phyloP scores from a whole-genome alignment of 2,329 filamentous ascomycete genomes.

The Leptosphaerulina australis region DNA sequence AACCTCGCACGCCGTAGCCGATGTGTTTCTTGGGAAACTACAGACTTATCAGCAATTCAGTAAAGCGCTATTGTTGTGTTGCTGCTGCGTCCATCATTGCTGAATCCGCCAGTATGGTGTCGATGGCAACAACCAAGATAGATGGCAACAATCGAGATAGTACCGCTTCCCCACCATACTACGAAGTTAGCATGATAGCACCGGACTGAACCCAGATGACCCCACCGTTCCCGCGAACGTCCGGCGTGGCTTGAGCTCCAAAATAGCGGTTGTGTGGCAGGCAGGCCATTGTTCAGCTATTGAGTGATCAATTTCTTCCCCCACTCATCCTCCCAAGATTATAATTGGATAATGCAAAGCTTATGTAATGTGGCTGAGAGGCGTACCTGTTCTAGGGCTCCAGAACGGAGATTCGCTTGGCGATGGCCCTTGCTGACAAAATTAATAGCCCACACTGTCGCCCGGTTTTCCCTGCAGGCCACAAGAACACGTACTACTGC shows the following conservation, averaged over 20 bases:
- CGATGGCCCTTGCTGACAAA: not conserved
- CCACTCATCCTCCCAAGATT: not conserved
- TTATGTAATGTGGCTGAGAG: not conserved
- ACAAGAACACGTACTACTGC: not conserved
- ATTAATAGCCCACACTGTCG: not conserved
- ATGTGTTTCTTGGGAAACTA: not conserved
- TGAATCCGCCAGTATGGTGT: too few relatives aligned
- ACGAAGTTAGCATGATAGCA: constrained; percentile 1
- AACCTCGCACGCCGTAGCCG: not conserved
- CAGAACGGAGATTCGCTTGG: not conserved
- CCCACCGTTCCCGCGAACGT: constrained; percentile 7
- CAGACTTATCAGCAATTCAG: too few relatives aligned
- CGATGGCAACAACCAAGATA: too few relatives aligned
- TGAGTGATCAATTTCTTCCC: constrained; percentile 4
- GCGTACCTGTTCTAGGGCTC: not conserved
- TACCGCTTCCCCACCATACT: constrained; percentile 8
- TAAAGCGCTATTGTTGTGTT: too few relatives aligned
- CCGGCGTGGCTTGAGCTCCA: not conserved
- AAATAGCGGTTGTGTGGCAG: not conserved
- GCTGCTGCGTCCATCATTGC: too few relatives aligned
- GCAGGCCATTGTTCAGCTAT: not conserved
- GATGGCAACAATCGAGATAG: not conserved
- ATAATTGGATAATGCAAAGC: not conserved
- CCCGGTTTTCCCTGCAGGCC: not conserved
- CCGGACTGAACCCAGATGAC: constrained; percentile 3